These are phyloP conservation scores for Mycena albidolilacea DNA, from an alignment of 768 basidiomycete species.

Conservation along the genomic window DNA sequence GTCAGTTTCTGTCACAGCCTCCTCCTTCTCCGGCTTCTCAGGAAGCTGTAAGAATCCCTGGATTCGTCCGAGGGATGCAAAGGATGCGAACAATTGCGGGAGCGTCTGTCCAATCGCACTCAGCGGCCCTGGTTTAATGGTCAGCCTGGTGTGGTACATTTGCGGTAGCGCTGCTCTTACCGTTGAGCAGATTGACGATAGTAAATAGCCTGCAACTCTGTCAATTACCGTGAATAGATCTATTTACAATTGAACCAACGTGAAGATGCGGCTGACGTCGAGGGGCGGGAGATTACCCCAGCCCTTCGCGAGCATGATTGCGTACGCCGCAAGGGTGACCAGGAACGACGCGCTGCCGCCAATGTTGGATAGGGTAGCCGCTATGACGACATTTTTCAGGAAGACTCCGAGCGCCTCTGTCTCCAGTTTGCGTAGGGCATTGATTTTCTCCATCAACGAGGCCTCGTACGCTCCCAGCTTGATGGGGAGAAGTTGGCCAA, in stretches of 20 bases:
- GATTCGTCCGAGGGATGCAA: conserved; percentile 28
- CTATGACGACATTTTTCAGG: conserved; percentile 9
- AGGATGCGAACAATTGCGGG: conserved; percentile 20
- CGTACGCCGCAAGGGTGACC: conserved; percentile 28
- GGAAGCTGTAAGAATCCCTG: conserved; percentile 34
- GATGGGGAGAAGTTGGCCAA: conserved; percentile 32
- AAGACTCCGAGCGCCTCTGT: conserved; percentile 18
- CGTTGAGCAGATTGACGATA: conserved; percentile 15
- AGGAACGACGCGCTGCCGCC: conserved; percentile 24
- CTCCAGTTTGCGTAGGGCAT: conserved; percentile 23
- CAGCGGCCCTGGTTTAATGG: conserved; percentile 14
- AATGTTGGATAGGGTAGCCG: conserved; percentile 15
- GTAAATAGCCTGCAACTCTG: not conserved
- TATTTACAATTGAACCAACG: conserved; percentile 4
- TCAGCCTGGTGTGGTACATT: not conserved
- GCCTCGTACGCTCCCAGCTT: conserved; percentile 30
- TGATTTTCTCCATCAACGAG: conserved; percentile 7
- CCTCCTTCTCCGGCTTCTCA: conserved; percentile 15
- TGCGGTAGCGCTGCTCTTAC: not conserved
- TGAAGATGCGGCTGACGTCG: conserved; percentile 29
- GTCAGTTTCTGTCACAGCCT: not conserved
- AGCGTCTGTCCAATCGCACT: conserved; percentile 25
- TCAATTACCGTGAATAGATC: not conserved
- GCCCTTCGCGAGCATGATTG: conserved; percentile 10
- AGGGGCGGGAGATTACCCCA: conserved; percentile 23